These are phyloP conservation scores for Exophiala dermatitidis DNA, from an alignment of 2,329 filamentous ascomycete genomes.

Conservation along the genomic window DNA sequence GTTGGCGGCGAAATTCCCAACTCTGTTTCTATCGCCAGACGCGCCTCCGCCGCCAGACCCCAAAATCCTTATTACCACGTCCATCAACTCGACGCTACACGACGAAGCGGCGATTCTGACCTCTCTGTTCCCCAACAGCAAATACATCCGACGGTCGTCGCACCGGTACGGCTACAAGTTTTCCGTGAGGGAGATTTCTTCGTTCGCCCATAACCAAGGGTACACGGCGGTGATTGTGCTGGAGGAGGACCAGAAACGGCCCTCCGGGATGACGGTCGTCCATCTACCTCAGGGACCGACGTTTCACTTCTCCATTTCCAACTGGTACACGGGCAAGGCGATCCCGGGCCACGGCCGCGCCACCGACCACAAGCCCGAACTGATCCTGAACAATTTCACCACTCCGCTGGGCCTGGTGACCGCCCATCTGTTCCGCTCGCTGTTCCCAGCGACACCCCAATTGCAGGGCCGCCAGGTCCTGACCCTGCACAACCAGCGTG, in stretches of 20 bases:
- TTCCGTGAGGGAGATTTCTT: constrained; percentile 80
- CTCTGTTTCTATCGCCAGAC: constrained; percentile 41
- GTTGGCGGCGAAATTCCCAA: constrained; percentile 54
- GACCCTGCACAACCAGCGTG: constrained; percentile 88
- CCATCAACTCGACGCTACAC: constrained; percentile 81
- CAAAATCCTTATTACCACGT: constrained; percentile 88
- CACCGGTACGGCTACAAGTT: constrained; percentile 87
- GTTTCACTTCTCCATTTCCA: constrained; percentile 84
- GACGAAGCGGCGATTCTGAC: constrained; percentile 71
- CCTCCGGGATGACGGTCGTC: constrained; percentile 73
- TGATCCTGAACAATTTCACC: constrained; percentile 89
- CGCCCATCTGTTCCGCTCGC: constrained; percentile 70
- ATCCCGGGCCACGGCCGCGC: constrained; percentile 85
- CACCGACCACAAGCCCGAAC: constrained; percentile 82
- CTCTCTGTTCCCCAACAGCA: constrained; percentile 69
- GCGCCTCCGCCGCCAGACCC: constrained; percentile 51
- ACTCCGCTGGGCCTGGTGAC: constrained; percentile 85
- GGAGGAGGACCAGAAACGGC: constrained; percentile 81
- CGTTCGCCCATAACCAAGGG: constrained; percentile 71
- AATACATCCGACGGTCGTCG: constrained; percentile 76
- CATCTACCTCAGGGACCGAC: constrained; percentile 80
- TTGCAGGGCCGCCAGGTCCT: constrained; percentile 81
- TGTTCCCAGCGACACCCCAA: constrained; percentile 77
- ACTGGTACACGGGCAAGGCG: constrained; percentile 82
- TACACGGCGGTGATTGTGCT: constrained; percentile 80